Evolutionary conservation across 2,329 filamentous ascomycete species (phyloP), one percentile per base, ranked within the genome.

Genomic region (Aspergillus intermedius): DNA sequence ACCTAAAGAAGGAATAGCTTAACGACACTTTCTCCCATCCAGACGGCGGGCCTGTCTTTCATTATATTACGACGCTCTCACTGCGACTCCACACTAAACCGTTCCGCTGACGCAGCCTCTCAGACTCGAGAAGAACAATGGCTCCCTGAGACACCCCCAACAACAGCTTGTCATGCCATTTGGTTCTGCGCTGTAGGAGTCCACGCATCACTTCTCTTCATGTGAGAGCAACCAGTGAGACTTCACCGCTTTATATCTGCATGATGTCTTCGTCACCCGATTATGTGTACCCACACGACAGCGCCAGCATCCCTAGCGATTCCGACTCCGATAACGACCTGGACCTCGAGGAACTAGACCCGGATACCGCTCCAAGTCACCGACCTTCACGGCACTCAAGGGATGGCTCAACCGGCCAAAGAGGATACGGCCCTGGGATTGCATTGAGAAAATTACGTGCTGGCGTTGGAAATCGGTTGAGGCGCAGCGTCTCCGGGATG

Each of bases 361-460:
- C 71, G n/a, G 60, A 61, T 34, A 56, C 64, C 1, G 48, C 63
- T 30, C 49, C 53, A 13, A 46, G 57, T 44, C 55, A 64, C 21
- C 50, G 46, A 32, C 47, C 53, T 7, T 42, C 55, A 21, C 56
- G 61, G 32, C 28, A 48, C 12, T 66, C 64, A 21, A 54, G 58
- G 41, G 66, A 68, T 17, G 63, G 65, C 23, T 47, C 59, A 2
- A 48, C 52, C 12, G 54, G 52, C 41, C 57, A 59, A 50, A 51
- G 56, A 47, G 54, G 59, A 34, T 65, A 66, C 58, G 67, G 64
- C 17, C 65, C 68, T n/a, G 67, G 65, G 9, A 73, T 74, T 45
- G 70, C 72, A 3, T 50, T 75, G 32, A 66, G 69, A 43, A 82
- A 78, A 55, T 59, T 83, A 52, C 71, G 79, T 35, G 71, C 74